A percentile compares a stretch with the other conserved stretches of the same genome.
Conservation (phyloP, 805 yeast species). For the Metschnikowia koreensis region DNA sequence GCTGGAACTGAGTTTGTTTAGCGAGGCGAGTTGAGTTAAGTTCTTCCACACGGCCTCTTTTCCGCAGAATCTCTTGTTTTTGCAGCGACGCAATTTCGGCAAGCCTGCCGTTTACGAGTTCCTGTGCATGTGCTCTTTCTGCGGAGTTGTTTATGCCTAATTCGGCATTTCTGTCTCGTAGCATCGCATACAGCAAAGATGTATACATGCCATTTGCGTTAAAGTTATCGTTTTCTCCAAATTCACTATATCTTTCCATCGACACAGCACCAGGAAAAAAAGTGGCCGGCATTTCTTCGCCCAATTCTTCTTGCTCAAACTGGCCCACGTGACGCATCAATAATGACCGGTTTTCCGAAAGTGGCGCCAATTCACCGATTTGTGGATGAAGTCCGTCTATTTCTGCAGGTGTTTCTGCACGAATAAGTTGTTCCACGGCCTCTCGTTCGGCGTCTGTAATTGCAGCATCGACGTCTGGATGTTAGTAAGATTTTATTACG, state of each 20-base stretch:
- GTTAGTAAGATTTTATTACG: slow-evolving; percentile 10
- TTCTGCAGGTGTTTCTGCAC: slow-evolving; percentile 22
- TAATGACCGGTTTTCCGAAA: slow-evolving; percentile 13
- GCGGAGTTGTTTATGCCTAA: slow-evolving; percentile 32
- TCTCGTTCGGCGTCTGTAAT: slow-evolving; percentile 36
- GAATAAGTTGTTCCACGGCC: slow-evolving; percentile 35
- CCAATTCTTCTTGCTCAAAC: slow-evolving; percentile 26
- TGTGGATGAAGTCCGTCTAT: slow-evolving; percentile 14
- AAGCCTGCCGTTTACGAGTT: slow-evolving; percentile 28
- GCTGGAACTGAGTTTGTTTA: slow-evolving; percentile 43
- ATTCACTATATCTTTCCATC: slow-evolving; percentile 23
- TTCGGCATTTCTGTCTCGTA: slow-evolving; percentile 42
- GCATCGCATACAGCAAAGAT: slow-evolving; percentile 39
- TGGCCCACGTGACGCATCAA: slow-evolving; percentile 20
- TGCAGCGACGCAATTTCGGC: slow-evolving; percentile 23
- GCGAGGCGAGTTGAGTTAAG: slow-evolving; percentile 41
- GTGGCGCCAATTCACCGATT: slow-evolving; percentile 19
- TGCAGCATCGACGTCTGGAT: slow-evolving; percentile 31
- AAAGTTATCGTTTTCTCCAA: slow-evolving; percentile 11
- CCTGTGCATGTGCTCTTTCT: slow-evolving; percentile 38
- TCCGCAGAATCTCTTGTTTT: slow-evolving; percentile 27
- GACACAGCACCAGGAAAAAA: slow-evolving; percentile 16
- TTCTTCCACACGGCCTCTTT: slow-evolving; percentile 44
- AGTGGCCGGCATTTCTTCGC: slow-evolving; percentile 14
- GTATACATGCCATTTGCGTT: slow-evolving; percentile 29